Base-by-base conservation (phyloP, 768 basidiomycete species). In the Podaxis sp. region DNA sequence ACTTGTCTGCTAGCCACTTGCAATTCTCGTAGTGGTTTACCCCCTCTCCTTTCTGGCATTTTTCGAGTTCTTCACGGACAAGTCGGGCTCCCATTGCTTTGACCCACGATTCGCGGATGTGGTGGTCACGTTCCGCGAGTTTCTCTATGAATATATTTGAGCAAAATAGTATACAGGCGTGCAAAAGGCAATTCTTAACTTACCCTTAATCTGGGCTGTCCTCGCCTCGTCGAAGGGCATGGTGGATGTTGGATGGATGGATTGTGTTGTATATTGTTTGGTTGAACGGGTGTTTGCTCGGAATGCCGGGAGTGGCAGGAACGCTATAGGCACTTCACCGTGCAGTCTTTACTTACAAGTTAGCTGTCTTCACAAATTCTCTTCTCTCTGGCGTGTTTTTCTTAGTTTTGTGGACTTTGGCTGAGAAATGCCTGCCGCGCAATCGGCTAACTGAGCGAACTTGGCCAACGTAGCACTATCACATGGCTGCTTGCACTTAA, bases 21-120 rank as follows among this genome's bases (percentile, higher is more conserved):
- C 96, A 98, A 69, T 87, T 90, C 75, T 95, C 90, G 64, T 92
- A 87, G 70, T 93, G 87, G 76, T 98, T 97, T 42, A 95, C 92
- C 36, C 96, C 95, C 79, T 99, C 96, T 6, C 84, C 82, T 68
- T 85, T 83, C 70, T 95, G 93, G 79, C 96, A 99, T 76, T 93
- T 95, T 62, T 86, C 82, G 59, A 99, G 85, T 74, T 96, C 92
- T 63, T 93, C 90, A 64, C 87, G 87, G 52, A 97, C 93, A 63
- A 99, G 80, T 53, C 92, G 87, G 36, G 87, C 86, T 75, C 97
- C 95, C 95, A 98, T 96, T 22, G 92, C 89, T 68, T 88, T 89
- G 36, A 97, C 84, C 96, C 96, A 99, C 56, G 92, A 92, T 78
- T 98, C 95, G 57, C 92, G 87, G 71, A 98, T 80, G 75, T 84